phyloP scores from a whole-genome alignment of 108 stramenopile species.

The Cyclostephanos invisitatus region DNA sequence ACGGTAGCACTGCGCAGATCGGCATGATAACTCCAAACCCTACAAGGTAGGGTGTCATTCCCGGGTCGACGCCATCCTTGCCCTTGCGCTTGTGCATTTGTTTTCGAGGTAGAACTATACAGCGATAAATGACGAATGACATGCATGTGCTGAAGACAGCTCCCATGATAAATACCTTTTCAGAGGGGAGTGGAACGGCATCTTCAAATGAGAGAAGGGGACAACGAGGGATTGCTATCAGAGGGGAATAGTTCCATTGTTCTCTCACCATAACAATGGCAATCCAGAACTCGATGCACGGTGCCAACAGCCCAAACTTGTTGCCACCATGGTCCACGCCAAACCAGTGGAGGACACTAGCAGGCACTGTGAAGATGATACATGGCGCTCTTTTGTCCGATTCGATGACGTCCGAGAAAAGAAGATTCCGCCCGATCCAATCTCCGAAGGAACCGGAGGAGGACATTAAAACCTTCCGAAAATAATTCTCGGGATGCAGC shows the following conservation, averaged over 20 bases:
- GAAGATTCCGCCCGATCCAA: constrained; percentile 25
- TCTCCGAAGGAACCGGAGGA: constrained; percentile 8
- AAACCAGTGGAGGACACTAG: background rate
- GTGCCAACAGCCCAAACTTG: constrained; percentile 20
- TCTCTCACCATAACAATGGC: constrained; percentile 19
- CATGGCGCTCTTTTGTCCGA: constrained; percentile 18
- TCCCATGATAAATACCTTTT: constrained; percentile 4
- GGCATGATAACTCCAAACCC: constrained; percentile 44
- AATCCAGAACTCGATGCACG: constrained; percentile 26
- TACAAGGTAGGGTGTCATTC: constrained; percentile 1
- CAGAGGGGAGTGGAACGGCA: background rate
- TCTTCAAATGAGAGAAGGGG: background rate
- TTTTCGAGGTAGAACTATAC: constrained; percentile 36
- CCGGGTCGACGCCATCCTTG: background rate
- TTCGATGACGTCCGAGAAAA: constrained; percentile 27
- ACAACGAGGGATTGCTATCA: background rate
- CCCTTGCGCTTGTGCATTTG: background rate
- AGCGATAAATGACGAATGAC: constrained; percentile 22
- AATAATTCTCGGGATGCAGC: too few relatives aligned
- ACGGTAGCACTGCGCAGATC: constrained; percentile 21
- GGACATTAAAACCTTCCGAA: background rate
- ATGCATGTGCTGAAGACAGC: constrained; percentile 7
- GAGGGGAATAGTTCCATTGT: background rate
- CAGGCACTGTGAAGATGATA: constrained; percentile 16
- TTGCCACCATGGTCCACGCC: background rate